Percentiles rank a stretch among this genome's conserved stretches.
These are phyloP conservation scores for Pseudomicrostroma phylloplanum DNA, from an alignment of 1,284 basidiomycete species.

Conservation along the genomic window DNA sequence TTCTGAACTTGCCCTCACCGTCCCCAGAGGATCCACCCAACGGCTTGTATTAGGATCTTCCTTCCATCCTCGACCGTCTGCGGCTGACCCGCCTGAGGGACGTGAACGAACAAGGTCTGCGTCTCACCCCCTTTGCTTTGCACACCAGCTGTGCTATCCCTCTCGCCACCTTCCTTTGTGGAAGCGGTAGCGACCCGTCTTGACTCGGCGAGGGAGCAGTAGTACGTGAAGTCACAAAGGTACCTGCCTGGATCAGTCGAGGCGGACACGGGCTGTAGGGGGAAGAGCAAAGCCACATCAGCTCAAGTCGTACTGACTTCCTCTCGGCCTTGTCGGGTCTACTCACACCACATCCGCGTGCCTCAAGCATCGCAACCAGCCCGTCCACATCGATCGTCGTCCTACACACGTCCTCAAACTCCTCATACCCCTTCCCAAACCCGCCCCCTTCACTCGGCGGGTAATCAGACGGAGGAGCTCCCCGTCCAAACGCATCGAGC, in stretches of 20 bases:
- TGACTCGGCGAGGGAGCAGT: slow-evolving; percentile 3
- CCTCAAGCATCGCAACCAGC: not conserved
- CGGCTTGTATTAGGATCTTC: too few species aligned
- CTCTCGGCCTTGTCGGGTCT: not conserved
- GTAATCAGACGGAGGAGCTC: not conserved
- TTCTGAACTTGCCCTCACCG: too few species aligned
- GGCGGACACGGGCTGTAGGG: not conserved
- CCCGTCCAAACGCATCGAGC: not conserved
- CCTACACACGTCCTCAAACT: not conserved
- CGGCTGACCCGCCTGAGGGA: not conserved
- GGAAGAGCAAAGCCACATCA: not conserved
- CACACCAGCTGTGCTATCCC: too few species aligned
- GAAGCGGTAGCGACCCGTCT: not conserved
- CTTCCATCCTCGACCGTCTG: too few species aligned
- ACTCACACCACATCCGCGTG: not conserved
- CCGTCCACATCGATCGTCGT: not conserved
- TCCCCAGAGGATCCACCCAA: too few species aligned
- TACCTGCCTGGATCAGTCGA: slow-evolving; percentile 1
- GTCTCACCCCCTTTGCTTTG: not conserved
- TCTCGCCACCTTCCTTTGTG: too few species aligned
- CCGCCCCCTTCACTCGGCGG: not conserved
- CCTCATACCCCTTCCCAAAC: not conserved
- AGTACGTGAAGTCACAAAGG: slow-evolving; percentile 7
- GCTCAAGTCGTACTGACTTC: not conserved
- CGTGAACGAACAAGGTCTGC: slow-evolving; percentile 1